A percentile compares a stretch with the other conserved stretches of the same genome.
Conservation (phyloP, 1,284 basidiomycete genomes). For the Rhodotorula sp. region DNA sequence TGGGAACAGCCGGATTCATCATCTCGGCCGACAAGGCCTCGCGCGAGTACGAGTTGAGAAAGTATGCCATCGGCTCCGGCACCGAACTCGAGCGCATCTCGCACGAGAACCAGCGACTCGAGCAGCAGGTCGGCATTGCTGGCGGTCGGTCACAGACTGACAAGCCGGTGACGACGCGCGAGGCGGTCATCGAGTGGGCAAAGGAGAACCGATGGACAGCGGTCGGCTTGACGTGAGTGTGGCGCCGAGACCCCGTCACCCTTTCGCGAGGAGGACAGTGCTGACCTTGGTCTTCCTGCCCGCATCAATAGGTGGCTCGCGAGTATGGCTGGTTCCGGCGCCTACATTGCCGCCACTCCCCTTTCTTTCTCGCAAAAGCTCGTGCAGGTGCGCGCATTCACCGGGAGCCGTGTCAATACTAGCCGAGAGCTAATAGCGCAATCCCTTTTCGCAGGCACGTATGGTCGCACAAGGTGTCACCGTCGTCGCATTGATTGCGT, state of each 20-base stretch:
- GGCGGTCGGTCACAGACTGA: background rate
- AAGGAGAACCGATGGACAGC: slow-evolving; percentile 38
- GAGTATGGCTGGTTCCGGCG: slow-evolving; percentile 36
- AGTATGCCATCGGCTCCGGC: slow-evolving; percentile 34
- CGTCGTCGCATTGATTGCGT: slow-evolving; percentile 38
- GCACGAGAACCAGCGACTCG: slow-evolving; percentile 26
- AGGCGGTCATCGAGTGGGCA: slow-evolving; percentile 37
- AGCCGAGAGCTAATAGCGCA: too few species aligned
- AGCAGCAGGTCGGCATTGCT: slow-evolving; percentile 32
- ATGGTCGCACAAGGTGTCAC: slow-evolving; percentile 41
- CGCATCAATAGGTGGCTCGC: slow-evolving; percentile 26
- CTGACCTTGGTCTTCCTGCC: too few species aligned
- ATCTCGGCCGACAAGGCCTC: slow-evolving; percentile 34
- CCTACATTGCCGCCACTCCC: slow-evolving; percentile 38
- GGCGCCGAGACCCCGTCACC: background rate
- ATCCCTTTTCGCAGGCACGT: slow-evolving; percentile 23
- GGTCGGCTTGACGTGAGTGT: slow-evolving; percentile 37
- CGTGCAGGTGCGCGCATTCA: slow-evolving; percentile 30
- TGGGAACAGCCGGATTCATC: slow-evolving; percentile 36
- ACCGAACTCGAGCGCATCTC: slow-evolving; percentile 28
- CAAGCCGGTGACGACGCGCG: slow-evolving; percentile 13
- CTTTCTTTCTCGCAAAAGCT: slow-evolving; percentile 40
- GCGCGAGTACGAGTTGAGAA: slow-evolving; percentile 38
- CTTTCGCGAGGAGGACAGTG: background rate
- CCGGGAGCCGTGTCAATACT: too few species aligned